Evolutionary conservation across 2,329 filamentous ascomycete genomes (phyloP).

Genomic region (Helicocarpus griseus): DNA sequence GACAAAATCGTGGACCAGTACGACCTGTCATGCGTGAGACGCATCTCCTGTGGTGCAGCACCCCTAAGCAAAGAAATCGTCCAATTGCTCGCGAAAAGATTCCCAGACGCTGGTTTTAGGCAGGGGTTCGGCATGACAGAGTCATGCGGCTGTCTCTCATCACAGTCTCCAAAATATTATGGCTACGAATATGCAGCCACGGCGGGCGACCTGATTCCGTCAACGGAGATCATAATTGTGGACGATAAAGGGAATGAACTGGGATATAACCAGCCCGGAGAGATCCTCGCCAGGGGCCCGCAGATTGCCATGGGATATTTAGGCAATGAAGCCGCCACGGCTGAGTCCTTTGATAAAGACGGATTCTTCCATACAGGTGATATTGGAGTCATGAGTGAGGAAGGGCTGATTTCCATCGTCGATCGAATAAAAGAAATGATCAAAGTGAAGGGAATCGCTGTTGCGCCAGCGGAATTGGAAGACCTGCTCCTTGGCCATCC

Average conservation of each 20-base stretch:
- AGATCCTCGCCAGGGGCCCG: slow-evolving; percentile 45
- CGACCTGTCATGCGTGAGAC: slow-evolving; percentile 44
- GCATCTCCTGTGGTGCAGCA: slow-evolving; percentile 50
- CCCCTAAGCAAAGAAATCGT: slow-evolving; percentile 32
- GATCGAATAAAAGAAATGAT: slow-evolving; percentile 45
- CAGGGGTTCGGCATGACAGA: slow-evolving; percentile 46
- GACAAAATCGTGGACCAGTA: slow-evolving; percentile 26
- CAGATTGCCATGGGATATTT: slow-evolving; percentile 46
- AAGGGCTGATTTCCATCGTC: slow-evolving; percentile 33
- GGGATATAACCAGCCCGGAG: slow-evolving; percentile 39
- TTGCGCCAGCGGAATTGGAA: slow-evolving; percentile 43
- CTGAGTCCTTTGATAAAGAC: slow-evolving; percentile 39
- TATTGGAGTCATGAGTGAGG: slow-evolving; percentile 37
- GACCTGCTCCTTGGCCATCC: slow-evolving; percentile 40
- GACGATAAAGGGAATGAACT: slow-evolving; percentile 48
- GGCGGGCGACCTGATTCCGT: slow-evolving; percentile 39
- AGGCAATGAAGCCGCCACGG: slow-evolving; percentile 41
- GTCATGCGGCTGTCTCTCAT: slow-evolving; percentile 42
- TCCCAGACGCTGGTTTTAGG: slow-evolving; percentile 49
- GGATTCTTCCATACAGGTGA: slow-evolving; percentile 50
- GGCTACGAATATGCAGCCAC: slow-evolving; percentile 36
- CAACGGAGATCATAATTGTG: slow-evolving; percentile 42
- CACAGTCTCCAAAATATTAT: slow-evolving; percentile 47
- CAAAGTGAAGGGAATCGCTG: slow-evolving; percentile 47
- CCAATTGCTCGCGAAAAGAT: slow-evolving; percentile 39